A percentile compares a stretch with the other conserved stretches of the same genome.
phyloP scores from a whole-genome alignment of 345 rosid genomes.

The Draba incana region DNA sequence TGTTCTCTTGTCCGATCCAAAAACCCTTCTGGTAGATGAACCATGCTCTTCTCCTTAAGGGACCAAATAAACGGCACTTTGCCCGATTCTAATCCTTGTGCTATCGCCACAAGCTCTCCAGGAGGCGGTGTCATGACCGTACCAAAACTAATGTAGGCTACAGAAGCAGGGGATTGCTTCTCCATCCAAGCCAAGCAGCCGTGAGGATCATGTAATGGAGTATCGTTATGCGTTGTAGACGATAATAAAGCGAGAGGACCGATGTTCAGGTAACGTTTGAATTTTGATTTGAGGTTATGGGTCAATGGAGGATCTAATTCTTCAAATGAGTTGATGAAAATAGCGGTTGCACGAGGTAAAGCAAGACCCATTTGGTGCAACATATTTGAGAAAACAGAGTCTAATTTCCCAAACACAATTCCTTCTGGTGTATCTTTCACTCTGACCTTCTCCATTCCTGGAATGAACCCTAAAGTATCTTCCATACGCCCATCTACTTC shows the following conservation, averaged over 20 bases:
- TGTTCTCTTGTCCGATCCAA: constrained; percentile 41
- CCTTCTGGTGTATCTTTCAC: constrained; percentile 57
- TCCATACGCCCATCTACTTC: constrained; percentile 23
- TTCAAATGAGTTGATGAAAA: constrained; percentile 52
- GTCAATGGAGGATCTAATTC: constrained; percentile 51
- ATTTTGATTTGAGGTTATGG: constrained; percentile 43
- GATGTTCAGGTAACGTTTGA: constrained; percentile 42
- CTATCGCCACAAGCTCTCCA: constrained; percentile 52
- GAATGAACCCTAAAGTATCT: constrained; percentile 43
- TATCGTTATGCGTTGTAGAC: constrained; percentile 1
- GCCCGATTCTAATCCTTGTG: constrained; percentile 53
- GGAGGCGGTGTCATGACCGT: constrained; percentile 44
- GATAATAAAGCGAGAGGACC: constrained; percentile 42
- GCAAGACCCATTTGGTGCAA: constrained; percentile 44
- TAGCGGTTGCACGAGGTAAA: constrained; percentile 49
- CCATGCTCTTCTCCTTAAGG: constrained; percentile 33
- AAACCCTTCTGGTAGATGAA: constrained; percentile 46
- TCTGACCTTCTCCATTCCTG: constrained; percentile 53
- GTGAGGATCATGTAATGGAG: constrained; percentile 42
- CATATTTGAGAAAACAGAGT: constrained; percentile 45
- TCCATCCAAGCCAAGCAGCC: constrained; percentile 65
- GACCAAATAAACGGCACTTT: constrained; percentile 61
- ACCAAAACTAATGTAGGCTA: constrained; percentile 66
- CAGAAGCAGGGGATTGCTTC: constrained; percentile 44
- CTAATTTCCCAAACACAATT: constrained; percentile 36